Evolutionary conservation across 208 protist species (phyloP), one percentile per base, ranked within the genome.

Genomic region (Sergeia podlipaevii): DNA sequence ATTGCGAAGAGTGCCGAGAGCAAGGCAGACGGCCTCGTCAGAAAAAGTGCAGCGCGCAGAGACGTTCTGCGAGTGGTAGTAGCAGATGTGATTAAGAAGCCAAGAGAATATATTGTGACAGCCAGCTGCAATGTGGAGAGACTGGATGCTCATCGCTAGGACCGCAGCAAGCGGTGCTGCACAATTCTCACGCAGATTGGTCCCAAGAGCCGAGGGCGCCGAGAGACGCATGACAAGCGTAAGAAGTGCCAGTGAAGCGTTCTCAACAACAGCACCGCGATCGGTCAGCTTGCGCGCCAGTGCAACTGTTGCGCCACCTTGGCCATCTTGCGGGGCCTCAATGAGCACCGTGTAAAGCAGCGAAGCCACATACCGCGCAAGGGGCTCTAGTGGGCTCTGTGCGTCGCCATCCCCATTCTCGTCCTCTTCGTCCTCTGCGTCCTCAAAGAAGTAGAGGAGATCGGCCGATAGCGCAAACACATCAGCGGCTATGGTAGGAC

Each of bases 401-500:
- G n/a, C n/a, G n/a, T n/a, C n/a, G n/a, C n/a, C n/a, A n/a, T n/a
- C n/a, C n/a, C n/a, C n/a, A n/a, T n/a, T n/a, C n/a, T n/a, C n/a
- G n/a, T n/a, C n/a, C n/a, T n/a, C n/a, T n/a, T n/a, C n/a, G n/a
- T n/a, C n/a, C n/a, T n/a, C n/a, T n/a, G n/a, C n/a, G n/a, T n/a
- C n/a, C n/a, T n/a, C n/a, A n/a, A n/a, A n/a, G 51, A 73, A 85
- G 42, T 70, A 74, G 28, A 94, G 55, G 18, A 79, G 48, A 52
- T 95, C 80, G 18, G 69, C 68, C 20, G 83, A 23, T 24, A 91
- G 43, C 28, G 68, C 58, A 6, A 89, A 75, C 10, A 85, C 46
- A 0, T 75, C 39, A 4, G 76, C 67, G 3, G 79, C 74, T 2
- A 86, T 65, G 0, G 85, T 78, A 3, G 88, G 75, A 42, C 84